A percentile compares a stretch with the other conserved stretches of the same genome.
These are phyloP conservation scores for Fusarium sp. DNA, from an alignment of 2,329 filamentous ascomycete genomes.

Conservation along the genomic window DNA sequence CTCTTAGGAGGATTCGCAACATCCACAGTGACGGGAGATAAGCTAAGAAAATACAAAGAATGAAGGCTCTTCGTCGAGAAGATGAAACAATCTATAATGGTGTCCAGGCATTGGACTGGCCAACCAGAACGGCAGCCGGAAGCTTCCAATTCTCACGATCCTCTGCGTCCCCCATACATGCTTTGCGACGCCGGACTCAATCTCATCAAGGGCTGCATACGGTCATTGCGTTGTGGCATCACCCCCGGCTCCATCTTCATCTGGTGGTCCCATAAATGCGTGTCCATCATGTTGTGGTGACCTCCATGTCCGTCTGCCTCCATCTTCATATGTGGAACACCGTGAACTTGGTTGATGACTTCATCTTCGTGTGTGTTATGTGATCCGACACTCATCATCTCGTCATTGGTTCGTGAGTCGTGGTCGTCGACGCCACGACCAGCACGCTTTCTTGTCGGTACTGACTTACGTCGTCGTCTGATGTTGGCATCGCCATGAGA, in stretches of 20 bases:
- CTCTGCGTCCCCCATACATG: slow-evolving; percentile 45
- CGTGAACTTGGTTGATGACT: slow-evolving; percentile 54
- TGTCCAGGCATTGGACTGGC: slow-evolving; percentile 23
- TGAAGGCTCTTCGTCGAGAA: slow-evolving; percentile 52
- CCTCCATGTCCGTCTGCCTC: slow-evolving; percentile 44
- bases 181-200: slow-evolving; percentile 40
- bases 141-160: slow-evolving; percentile 24
- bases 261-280: slow-evolving; percentile 50
- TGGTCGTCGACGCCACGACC: slow-evolving; percentile 40
- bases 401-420: slow-evolving; percentile 54
- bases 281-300: slow-evolving; percentile 49
- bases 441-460: slow-evolving; percentile 49
- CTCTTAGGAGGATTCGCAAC: slow-evolving; percentile 34
- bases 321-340: slow-evolving; percentile 43
- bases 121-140: slow-evolving; percentile 8
- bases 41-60: slow-evolving; percentile 37
- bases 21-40: slow-evolving; percentile 16
- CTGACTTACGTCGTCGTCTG: slow-evolving; percentile 60
- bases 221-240: slow-evolving; percentile 40
- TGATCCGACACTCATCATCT: slow-evolving; percentile 55
- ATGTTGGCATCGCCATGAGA: slow-evolving; percentile 54
- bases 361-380: slow-evolving; percentile 55
- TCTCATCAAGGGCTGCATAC: slow-evolving; percentile 42
- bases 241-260: slow-evolving; percentile 50
- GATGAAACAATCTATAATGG: slow-evolving; percentile 52